phyloP scores from a whole-genome alignment of 805 yeast genomes.

The Wickerhamomyces silvicola region DNA sequence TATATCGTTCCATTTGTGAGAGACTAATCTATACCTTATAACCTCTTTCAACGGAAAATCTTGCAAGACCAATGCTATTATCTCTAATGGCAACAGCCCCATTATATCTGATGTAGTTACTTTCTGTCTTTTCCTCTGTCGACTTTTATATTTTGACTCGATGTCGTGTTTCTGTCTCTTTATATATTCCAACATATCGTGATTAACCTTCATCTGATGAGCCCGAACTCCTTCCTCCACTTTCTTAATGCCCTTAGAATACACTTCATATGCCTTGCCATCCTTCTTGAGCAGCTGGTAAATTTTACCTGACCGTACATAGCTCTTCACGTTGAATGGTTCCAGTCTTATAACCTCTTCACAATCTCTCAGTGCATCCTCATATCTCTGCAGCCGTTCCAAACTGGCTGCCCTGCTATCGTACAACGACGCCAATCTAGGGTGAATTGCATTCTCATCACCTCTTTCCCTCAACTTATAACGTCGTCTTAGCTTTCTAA shows the following conservation, averaged over 20 bases:
- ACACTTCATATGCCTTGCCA: constrained; percentile 6
- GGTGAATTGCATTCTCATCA: constrained; percentile 12
- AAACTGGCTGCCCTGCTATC: constrained; percentile 19
- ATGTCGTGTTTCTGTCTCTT: neutral
- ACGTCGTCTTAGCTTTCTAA: constrained; percentile 5
- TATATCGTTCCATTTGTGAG: constrained; percentile 11
- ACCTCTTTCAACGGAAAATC: constrained; percentile 2
- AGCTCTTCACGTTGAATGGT: constrained; percentile 21
- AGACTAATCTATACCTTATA: constrained; percentile 9
- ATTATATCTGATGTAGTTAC: constrained; percentile 1
- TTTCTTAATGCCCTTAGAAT: constrained; percentile 7
- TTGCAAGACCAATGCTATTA: constrained; percentile 3
- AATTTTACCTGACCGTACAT: constrained; percentile 14
- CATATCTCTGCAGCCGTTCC: constrained; percentile 10
- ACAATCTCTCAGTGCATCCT: constrained; percentile 16
- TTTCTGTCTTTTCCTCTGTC: neutral
- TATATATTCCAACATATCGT: neutral
- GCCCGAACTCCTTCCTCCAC: constrained; percentile 9
- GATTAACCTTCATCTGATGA: constrained; percentile 11
- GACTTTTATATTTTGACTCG: neutral
- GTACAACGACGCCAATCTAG: constrained; percentile 16
- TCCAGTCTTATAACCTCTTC: constrained; percentile 13
- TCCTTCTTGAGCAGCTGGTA: constrained; percentile 4
- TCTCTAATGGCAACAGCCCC: constrained; percentile 8
- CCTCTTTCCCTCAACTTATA: constrained; percentile 15